phyloP scores from a whole-genome alignment of 345 rosid species.

The Zanthoxylum bungeanum region DNA sequence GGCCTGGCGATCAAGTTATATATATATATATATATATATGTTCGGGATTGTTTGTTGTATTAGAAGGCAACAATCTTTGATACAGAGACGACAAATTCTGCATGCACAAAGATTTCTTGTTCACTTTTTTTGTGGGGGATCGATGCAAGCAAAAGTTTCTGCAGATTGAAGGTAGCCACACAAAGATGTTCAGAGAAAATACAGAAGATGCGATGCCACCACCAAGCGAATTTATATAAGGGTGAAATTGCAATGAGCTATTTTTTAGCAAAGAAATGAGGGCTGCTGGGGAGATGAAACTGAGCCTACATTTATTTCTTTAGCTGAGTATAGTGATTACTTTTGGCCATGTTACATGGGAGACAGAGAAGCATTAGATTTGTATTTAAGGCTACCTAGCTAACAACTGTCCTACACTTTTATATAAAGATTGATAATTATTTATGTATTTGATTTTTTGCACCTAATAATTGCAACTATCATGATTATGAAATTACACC shows the following conservation, averaged over 20 bases:
- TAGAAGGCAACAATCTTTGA: conserved; percentile 4
- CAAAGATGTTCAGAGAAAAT: conserved; percentile 7
- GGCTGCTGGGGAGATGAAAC: background rate
- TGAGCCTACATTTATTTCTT: background rate
- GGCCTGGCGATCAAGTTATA: background rate
- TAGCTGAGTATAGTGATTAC: background rate
- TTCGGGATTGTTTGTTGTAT: background rate
- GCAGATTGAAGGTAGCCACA: background rate
- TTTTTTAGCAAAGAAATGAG: background rate
- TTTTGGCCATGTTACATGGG: background rate
- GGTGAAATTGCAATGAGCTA: background rate
- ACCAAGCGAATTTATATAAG: conserved; percentile 4
- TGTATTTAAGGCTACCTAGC: conserved; percentile 4
- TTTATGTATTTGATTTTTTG: background rate
- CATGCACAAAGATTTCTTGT: conserved; percentile 15
- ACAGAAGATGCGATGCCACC: conserved; percentile 7
- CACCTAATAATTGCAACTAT: background rate
- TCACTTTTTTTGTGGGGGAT: background rate
- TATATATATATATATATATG: background rate
- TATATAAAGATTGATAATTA: background rate
- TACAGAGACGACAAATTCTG: background rate
- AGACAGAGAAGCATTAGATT: background rate
- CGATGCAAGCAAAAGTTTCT: background rate
- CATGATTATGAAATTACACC: background rate
- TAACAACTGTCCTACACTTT: background rate